Conservation (phyloP, 129 eudicot genomes). For the Helianthus tuberosus region DNA sequence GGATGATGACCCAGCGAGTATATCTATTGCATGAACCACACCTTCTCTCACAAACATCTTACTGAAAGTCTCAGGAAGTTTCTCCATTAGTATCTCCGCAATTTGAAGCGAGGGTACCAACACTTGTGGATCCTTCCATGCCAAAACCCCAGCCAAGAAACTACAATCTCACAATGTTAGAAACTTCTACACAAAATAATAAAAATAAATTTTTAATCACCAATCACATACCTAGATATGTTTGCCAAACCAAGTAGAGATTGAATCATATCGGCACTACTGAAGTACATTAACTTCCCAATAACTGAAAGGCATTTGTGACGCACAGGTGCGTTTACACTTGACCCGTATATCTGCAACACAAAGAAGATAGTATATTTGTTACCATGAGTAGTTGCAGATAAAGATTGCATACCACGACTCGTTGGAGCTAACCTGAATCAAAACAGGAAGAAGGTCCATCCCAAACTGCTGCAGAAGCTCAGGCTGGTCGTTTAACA, state of each 20-base stretch:
- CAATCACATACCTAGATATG: conserved; percentile 67
- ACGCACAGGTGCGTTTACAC: conserved; percentile 97
- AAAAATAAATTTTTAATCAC: not conserved
- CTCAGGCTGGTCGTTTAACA: conserved; percentile 86
- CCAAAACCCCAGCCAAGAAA: conserved; percentile 92
- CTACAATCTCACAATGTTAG: conserved; percentile 34
- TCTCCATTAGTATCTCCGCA: conserved; percentile 92
- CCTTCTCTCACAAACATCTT: conserved; percentile 98
- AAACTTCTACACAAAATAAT: not conserved
- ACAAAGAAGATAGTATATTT: conserved; percentile 9
- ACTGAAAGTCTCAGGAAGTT: conserved; percentile 86
- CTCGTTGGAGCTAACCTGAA: conserved; percentile 58
- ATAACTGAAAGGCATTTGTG: conserved; percentile 96
- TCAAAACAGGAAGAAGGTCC: conserved; percentile 91
- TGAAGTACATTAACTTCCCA: conserved; percentile 95
- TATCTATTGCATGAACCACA: conserved; percentile 89
- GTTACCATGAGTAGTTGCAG: conserved; percentile 9
- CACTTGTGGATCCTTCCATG: conserved; percentile 98
- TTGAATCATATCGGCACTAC: conserved; percentile 86
- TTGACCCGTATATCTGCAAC: conserved; percentile 85
- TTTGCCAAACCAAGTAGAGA: conserved; percentile 67
- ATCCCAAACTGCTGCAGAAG: conserved; percentile 90
- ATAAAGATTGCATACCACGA: not conserved
- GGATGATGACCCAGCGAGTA: conserved; percentile 45
- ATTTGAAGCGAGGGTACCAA: conserved; percentile 93